Evolutionary conservation across 768 basidiomycete species (phyloP), one percentile per base, ranked within the genome.

Genomic region (Rhodotorula graminis): DNA sequence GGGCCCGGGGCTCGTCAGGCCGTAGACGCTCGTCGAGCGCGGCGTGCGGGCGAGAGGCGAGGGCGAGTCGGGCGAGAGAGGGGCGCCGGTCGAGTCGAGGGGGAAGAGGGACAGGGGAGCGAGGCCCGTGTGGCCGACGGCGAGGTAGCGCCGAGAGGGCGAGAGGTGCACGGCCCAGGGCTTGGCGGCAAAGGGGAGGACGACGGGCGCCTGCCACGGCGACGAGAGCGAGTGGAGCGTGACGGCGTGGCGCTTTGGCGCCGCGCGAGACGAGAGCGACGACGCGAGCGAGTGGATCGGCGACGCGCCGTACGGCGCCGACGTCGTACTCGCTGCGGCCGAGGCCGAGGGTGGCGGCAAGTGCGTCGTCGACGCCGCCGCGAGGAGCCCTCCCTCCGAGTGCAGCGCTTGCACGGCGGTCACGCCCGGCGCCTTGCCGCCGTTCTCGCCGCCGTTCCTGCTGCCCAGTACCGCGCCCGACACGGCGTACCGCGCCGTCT

Each of bases 111-210:
- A 52, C 37, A 72, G 61, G 2, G 71, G 71, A 0, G 47, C 6
- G 1, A 57, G 59, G 11, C 61, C 61, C n/a, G 37, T 67, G 25
- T 72, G 61, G 7, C 71, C 71, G 25, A 72, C 63, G 29, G 66
- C 71, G 44, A 72, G 61, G 66, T 65, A 72, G 11, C 29, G 3
- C 31, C 29, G 16, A 0, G 50, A 44, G 2, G 71, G 66, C 21
- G 49, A 31, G 56, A 72, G 49, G 47, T 64, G 71, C 27, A 72
- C 57, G 12, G 46, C 33, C 71, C 71, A 72, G 7, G 71, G 66
- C 47, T 67, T 72, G 53, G 60, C 23, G 14, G 52, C 14, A 44
- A 71, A 56, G 2, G 64, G 55, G 42, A 66, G 31, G 25, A 44
- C 27, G 4, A 14, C 3, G 12, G 70, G 42, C 3, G 59, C 5